Base-by-base conservation (phyloP, 78 protist species). In the Chrysochromulina parva region DNA sequence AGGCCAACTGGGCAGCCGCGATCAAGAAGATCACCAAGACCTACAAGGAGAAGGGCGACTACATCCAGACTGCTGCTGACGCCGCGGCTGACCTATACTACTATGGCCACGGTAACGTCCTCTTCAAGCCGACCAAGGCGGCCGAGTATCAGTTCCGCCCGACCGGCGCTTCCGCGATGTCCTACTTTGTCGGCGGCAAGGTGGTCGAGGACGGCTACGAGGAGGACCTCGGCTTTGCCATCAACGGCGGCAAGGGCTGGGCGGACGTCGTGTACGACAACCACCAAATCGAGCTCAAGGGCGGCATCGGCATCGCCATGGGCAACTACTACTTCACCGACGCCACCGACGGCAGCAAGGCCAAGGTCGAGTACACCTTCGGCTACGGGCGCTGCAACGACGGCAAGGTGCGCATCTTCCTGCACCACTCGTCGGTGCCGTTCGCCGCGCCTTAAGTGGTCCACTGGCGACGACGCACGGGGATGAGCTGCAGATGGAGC, bases 241-340 rank as follows among this genome's bases (percentile, higher is more conserved):
- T 76, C 82, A 76, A 76, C 82, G 82, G 82, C 16, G 82, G 82
- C 82, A 48, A 76, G 14, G 82, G 82, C 47, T 76, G 82, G 82
- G 11, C 58, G 38, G 52, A 76, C 19, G 82, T 76, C 52, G 19
- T 20, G 82, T 76, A 48, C 82, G 19, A 20, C 38, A 76, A 76
- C 82, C 82, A 76, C 82, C 14, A 76, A 19, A 19, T 76, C 22
- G 19, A 13, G 58, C 14, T 76, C 47, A 10, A 48, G 52, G 19
- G 14, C 52, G 58, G 52, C 82, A 14, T 76, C 82, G 47, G 82
- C 82, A 48, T 48, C 38, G 38, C 38, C 38, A 38, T 38, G 38
- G 38, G 38, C 38, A 38, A 38, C 38, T 38, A 38, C 38, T 38
- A 38, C 38, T 38, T 38, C 38, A 38, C 38, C 38, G 38, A 38